Percentiles rank a stretch among this genome's conserved stretches.
phyloP scores from a whole-genome alignment of 2,329 filamentous ascomycete genomes.

The Teratosphaeria gauchensis region DNA sequence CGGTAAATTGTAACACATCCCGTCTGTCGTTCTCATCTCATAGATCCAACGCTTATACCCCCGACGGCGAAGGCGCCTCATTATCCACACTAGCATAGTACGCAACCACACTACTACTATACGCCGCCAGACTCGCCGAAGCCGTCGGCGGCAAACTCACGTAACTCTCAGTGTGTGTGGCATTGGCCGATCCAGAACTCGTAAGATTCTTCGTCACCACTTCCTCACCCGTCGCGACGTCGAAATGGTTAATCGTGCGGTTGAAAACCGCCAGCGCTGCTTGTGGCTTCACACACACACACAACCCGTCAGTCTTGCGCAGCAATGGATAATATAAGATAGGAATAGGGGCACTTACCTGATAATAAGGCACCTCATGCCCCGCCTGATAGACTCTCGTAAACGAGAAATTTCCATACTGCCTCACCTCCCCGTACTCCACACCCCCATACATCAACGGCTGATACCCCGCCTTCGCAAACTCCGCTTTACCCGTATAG shows the following conservation, averaged over 20 bases:
- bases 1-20: no score
- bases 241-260: constrained; percentile 24
- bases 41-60: no score
- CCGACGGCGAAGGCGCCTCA: constrained; percentile 2
- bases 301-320: background rate
- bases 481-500: constrained; percentile 23
- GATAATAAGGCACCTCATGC: constrained; percentile 23
- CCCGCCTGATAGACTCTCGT: constrained; percentile 28
- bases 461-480: constrained; percentile 19
- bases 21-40: no score
- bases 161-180: constrained; percentile 30
- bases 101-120: constrained; percentile 1
- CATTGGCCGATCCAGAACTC: constrained; percentile 22
- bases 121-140: constrained; percentile 1
- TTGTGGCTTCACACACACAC: constrained; percentile 7
- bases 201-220: constrained; percentile 25
- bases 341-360: background rate
- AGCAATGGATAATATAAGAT: no score
- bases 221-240: constrained; percentile 27
- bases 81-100: constrained; percentile 4
- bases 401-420: constrained; percentile 12
- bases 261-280: constrained; percentile 23
- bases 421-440: constrained; percentile 30
- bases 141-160: constrained; percentile 22
- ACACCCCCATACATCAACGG: constrained; percentile 28